Conservation (phyloP, 208 protist species). For the Tritrichomonas musculus region DNA sequence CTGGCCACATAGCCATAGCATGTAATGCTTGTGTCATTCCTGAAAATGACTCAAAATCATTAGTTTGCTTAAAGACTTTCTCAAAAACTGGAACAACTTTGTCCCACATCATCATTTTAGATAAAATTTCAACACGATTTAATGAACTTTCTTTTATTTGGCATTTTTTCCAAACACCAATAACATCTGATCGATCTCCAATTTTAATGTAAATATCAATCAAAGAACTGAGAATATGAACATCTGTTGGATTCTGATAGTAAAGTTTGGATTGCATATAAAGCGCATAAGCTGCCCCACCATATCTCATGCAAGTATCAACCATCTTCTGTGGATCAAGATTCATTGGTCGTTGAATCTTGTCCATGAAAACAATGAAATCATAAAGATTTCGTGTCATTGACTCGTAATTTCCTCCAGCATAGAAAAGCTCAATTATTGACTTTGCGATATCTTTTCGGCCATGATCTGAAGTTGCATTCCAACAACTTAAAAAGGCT, state of each 20-base stretch:
- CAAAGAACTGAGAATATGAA: background rate
- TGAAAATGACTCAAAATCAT: background rate
- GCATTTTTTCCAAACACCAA: background rate
- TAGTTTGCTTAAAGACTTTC: background rate
- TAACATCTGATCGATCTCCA: background rate
- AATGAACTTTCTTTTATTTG: background rate
- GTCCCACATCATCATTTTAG: constrained; percentile 15
- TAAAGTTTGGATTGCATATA: background rate
- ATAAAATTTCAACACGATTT: background rate
- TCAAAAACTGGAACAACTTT: background rate
- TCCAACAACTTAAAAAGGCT: background rate
- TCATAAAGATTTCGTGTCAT: background rate
- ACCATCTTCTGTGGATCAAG: background rate
- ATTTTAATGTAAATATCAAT: background rate
- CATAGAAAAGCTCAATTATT: background rate
- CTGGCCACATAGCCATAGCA: background rate
- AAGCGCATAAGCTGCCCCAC: background rate
- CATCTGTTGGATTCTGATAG: background rate
- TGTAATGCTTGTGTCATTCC: background rate
- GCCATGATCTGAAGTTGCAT: background rate
- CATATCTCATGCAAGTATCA: background rate
- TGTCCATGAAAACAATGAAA: background rate
- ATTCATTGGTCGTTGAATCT: background rate
- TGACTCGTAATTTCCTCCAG: background rate
- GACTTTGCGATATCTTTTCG: background rate